These are phyloP conservation scores for Logfia minima DNA, from an alignment of 129 eudicot species.

Conservation along the genomic window DNA sequence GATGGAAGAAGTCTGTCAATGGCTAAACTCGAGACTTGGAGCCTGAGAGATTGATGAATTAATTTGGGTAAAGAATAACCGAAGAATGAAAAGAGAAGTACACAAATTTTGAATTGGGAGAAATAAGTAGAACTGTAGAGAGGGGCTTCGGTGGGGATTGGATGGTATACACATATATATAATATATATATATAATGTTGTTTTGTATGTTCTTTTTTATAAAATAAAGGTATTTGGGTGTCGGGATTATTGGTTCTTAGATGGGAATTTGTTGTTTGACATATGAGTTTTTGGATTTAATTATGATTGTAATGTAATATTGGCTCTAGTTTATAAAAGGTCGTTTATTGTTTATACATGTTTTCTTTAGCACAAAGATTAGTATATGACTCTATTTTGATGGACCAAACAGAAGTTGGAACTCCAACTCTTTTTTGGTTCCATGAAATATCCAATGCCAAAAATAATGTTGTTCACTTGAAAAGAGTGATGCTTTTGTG, in stretches of 20 bases:
- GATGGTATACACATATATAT: slow-evolving; percentile 37
- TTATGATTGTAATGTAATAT: slow-evolving; percentile 33
- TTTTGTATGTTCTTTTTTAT: slow-evolving; percentile 28
- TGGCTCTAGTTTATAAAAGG: slow-evolving; percentile 33
- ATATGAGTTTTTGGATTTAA: slow-evolving; percentile 30
- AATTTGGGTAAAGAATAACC: slow-evolving; percentile 25
- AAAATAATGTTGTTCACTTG: no score
- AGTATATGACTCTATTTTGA: background rate
- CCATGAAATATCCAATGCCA: background rate
- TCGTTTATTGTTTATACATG: slow-evolving; percentile 14
- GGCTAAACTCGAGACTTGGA: slow-evolving; percentile 69
- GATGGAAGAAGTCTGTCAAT: slow-evolving; percentile 87
- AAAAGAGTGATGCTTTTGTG: no score
- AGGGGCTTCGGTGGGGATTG: slow-evolving; percentile 27
- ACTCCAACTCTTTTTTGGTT: background rate
- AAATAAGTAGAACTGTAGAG: slow-evolving; percentile 37
- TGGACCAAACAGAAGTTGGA: background rate
- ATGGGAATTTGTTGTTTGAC: slow-evolving; percentile 39
- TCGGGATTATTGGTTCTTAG: slow-evolving; percentile 40
- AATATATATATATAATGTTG: slow-evolving; percentile 26
- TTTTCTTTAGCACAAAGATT: background rate
- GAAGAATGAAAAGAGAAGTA: slow-evolving; percentile 27
- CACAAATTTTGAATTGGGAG: slow-evolving; percentile 36
- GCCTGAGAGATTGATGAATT: slow-evolving; percentile 18
- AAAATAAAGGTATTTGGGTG: slow-evolving; percentile 36